Evolutionary conservation across 768 basidiomycete genomes (phyloP), one percentile per base, ranked within the genome.

Genomic region (Agrocybe praecox): DNA sequence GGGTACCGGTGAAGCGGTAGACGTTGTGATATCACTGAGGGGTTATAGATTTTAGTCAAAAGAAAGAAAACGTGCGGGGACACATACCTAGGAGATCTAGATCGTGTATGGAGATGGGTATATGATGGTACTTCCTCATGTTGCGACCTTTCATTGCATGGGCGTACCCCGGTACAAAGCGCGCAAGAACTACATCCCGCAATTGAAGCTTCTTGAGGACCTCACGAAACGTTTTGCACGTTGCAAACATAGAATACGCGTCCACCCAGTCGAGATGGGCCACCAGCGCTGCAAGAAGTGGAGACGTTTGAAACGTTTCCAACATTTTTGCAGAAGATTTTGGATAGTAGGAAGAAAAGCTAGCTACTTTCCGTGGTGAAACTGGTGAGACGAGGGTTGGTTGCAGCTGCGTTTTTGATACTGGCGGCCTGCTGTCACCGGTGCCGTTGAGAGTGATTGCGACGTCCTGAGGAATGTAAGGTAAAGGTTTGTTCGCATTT

Each of bases 1-100:
- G 90, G 90, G 62, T 92, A 93, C 32, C 77, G 78, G 61, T 90
- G 88, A 21, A 91, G 76, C 0, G 85, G 81, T 10, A 86, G 71
- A 10, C 74, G 74, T 63, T 88, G 87, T 0, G 90, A 90, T 48
- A 85, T 72, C 60, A 88, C 90, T 91, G 47, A 32, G 52, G 40
- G 50, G 57, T 55, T 23, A 12, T 40, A 40, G n/a, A 40, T 40
- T 6, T 14, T n/a, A 40, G n/a, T 40, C 36, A 40, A 40, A 40
- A 6, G 12, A 14, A 6, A 18, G 29, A 29, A 49, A 26, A 32
- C 7, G 26, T n/a, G 18, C 49, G 59, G 46, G 26, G 26, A 29
- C 4, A 80, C 89, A 69, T 73, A 92, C 90, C 65, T 52, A 92
- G 79, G 19, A 87, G 70, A 65, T 85, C 78, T 15, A 92, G 71